Evolutionary conservation across 2,329 filamentous ascomycete species (phyloP), one percentile per base, ranked within the genome.

Genomic region (Parasarocladium wereldwijsianum): DNA sequence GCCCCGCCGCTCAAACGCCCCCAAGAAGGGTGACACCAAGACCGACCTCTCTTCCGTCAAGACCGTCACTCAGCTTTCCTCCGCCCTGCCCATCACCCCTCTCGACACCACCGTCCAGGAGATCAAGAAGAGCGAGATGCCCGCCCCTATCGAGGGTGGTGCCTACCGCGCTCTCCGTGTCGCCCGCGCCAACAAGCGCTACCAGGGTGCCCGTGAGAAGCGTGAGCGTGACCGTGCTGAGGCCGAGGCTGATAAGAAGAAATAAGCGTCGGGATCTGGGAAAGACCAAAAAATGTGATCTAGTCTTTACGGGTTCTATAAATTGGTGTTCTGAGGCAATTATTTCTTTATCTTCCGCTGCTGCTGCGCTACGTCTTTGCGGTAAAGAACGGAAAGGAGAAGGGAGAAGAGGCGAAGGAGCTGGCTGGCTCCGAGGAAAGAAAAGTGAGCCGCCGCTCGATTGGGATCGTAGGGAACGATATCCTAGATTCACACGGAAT

Each of bases 21-120:
- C 78, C 66, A 94, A 93, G 83, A 79, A 80, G 59, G 82, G 82
- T 60, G 84, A 93, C 65, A 78, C 78, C 60, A 82, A 82, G 57
- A 81, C 87, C 76, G 76, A 90, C 64, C 52, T 67, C 44, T 61
- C 60, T 55, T 78, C 76, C 50, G 72, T 73, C 57, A 62, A 69
- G 53, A 69, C 64, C 54, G 62, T 64, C 46, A 52, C 60, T 42
- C 38, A 28, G 35, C 34, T 55, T 45, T 46, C 52, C 35, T 56
- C 65, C 42, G 55, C 66, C 46, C 66, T 93, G 51, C 83, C 85
- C 54, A 79, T 93, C 60, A 63, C 62, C 59, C 70, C 76, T 62
- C 58, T 67, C 51, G 62, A 65, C 50, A 50, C 69, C 44, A 74
- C 67, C 50, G 53, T 87, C 60, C 64, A 62, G 51, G 74, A 81